Percentiles rank a stretch among this genome's conserved stretches.
These are phyloP conservation scores for Vitis hybrid DNA, from an alignment of 177 flowering plant species.

Conservation along the genomic window DNA sequence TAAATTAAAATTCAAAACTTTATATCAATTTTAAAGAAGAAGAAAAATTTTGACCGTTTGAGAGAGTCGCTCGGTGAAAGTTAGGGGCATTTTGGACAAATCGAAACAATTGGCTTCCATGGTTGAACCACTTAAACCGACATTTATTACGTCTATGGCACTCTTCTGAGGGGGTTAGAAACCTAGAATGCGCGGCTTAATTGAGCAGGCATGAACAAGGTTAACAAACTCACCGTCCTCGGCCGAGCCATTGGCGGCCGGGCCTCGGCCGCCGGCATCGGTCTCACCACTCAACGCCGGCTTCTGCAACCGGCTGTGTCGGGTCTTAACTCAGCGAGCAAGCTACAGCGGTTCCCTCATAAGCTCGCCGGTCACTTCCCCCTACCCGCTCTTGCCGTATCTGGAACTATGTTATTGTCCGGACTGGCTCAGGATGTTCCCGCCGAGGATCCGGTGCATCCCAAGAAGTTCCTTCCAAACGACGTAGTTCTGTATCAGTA, in stretches of 20 bases:
- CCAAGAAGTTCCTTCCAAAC: slow-evolving; percentile 34
- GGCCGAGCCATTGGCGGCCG: slow-evolving; percentile 16
- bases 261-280: background rate
- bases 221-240: slow-evolving; percentile 16
- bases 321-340: slow-evolving; percentile 16
- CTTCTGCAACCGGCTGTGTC: slow-evolving; percentile 15
- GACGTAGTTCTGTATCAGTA: slow-evolving; percentile 83
- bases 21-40: no score
- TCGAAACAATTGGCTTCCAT: no score
- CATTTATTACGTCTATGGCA: no score
- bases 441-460: slow-evolving; percentile 40
- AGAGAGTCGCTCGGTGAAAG: no score
- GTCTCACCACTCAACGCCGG: slow-evolving; percentile 9
- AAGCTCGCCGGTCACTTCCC: slow-evolving; percentile 13
- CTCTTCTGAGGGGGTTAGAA: background rate
- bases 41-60: no score
- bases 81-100: no score
- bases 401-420: slow-evolving; percentile 53
- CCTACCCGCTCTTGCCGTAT: slow-evolving; percentile 23
- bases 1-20: no score
- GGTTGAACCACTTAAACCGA: no score
- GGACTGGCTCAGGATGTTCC: slow-evolving; percentile 35
- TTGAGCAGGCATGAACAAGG: slow-evolving; percentile 22
- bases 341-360: slow-evolving; percentile 8
- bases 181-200: background rate